Base-by-base conservation (phyloP, 345 rosid genomes). In the Pseudoturritis turrita region DNA sequence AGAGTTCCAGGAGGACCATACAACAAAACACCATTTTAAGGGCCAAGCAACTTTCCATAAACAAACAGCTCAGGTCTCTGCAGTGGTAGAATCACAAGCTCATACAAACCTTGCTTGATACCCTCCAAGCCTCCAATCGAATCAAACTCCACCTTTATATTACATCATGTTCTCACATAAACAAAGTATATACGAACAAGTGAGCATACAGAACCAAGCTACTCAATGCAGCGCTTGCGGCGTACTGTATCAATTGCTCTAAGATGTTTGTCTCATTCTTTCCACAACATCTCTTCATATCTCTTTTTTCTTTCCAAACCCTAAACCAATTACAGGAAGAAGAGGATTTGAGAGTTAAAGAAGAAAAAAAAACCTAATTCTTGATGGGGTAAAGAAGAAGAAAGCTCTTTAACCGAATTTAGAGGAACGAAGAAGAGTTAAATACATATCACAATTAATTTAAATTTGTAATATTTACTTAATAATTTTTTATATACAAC, bases 1-100 rank as follows among this genome's bases (percentile, higher is more conserved):
- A 5, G n/a, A n/a, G 98, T 91, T 39, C 99, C 98, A 15, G 98
- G 99, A n/a, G 99, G 96, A 31, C 98, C 99, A 79, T 81, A 91
- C 31, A 95, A 57, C 79, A 91, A 72, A 39, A 95, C 98, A 56
- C 99, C 99, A 72, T 91, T 95, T 62, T 89, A 98, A 13, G 96
- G 98, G 4, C 96, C 89, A 61, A 91, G 98, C 63, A 95, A 84
- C 79, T 91, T 95, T 28, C 98, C 98, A 57, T 85, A 77, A 28
- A 92, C 75, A 77, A 95, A 95, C 13, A 95, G 83, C 15, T 89
- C 94, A 26, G 98, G 99, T 67, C 98, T 89, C 61, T 82, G 77
- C 14, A 95, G 60, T 0, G 99, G 97, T 73, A 95, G 88, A 73
- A 95, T 95, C 66, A 91, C 98, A 67, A 95, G 79, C 85, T 95